These are phyloP conservation scores for Calamus simplicifolius DNA, from an alignment of 176 grass and related monocot species.

Conservation along the genomic window DNA sequence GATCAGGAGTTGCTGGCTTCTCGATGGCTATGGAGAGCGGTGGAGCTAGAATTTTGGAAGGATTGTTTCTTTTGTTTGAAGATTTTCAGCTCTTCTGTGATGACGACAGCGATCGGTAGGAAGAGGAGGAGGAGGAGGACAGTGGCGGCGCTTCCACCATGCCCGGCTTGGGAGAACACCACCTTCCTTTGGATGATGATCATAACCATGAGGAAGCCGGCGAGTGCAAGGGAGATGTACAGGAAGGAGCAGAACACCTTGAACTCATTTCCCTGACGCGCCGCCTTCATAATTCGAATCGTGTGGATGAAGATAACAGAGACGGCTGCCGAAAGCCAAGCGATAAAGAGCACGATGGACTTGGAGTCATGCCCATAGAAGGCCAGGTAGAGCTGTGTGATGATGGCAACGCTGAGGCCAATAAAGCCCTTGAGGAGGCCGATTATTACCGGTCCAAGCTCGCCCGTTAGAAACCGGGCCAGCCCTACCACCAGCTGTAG, in stretches of 20 bases:
- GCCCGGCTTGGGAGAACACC: conserved; percentile 26
- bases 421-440: conserved; percentile 70
- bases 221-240: conserved; percentile 56
- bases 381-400: conserved; percentile 74
- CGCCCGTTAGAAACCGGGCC: too few relatives aligned
- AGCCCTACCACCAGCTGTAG: too few relatives aligned
- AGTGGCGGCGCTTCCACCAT: conserved; percentile 31
- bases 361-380: conserved; percentile 52
- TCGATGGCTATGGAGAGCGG: neutral
- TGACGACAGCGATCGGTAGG: conserved; percentile 41
- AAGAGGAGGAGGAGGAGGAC: conserved; percentile 49
- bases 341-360: conserved; percentile 54
- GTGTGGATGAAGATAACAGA: conserved; percentile 47
- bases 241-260: conserved; percentile 58
- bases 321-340: conserved; percentile 63
- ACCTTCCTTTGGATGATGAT: conserved; percentile 47
- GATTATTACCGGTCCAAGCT: too few relatives aligned
- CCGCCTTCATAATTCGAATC: conserved; percentile 46
- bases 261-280: conserved; percentile 17
- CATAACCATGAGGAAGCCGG: conserved; percentile 50
- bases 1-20: too few relatives aligned
- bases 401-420: conserved; percentile 74
- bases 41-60: too few relatives aligned
- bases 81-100: conserved; percentile 37
- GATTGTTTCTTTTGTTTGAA: neutral